Evolutionary conservation across 1,284 basidiomycete species (phyloP).

Genomic region (Ceratobasidium sp.): DNA sequence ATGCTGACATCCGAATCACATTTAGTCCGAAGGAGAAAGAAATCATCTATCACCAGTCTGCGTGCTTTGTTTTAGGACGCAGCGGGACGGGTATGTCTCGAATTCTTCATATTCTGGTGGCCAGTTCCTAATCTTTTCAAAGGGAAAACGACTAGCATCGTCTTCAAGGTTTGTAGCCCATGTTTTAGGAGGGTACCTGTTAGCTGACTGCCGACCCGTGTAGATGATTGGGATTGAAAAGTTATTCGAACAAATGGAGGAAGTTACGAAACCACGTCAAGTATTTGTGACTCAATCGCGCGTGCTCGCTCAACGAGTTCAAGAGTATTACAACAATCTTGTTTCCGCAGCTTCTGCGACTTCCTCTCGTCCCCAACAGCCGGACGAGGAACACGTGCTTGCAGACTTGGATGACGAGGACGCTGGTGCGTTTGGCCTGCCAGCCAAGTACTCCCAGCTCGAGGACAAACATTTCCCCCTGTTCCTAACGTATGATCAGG

Average conservation of each 20-base stretch:
- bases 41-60: slow-evolving; percentile 71
- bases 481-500: slow-evolving; percentile 43
- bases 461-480: slow-evolving; percentile 43
- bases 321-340: slow-evolving; percentile 65
- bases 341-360: slow-evolving; percentile 52
- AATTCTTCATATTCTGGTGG: not conserved
- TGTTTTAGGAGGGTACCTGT: slow-evolving; percentile 53
- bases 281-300: slow-evolving; percentile 79
- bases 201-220: not conserved
- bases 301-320: slow-evolving; percentile 73
- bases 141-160: slow-evolving; percentile 50
- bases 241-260: slow-evolving; percentile 25
- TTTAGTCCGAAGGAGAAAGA: slow-evolving; percentile 68
- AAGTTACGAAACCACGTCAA: slow-evolving; percentile 66
- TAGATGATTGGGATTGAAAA: slow-evolving; percentile 74
- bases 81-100: slow-evolving; percentile 70
- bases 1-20: not conserved
- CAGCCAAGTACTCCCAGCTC: slow-evolving; percentile 26
- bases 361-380: not conserved
- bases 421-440: slow-evolving; percentile 20
- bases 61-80: slow-evolving; percentile 77
- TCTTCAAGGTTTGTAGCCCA: slow-evolving; percentile 46
- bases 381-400: slow-evolving; percentile 31
- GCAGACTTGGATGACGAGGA: slow-evolving; percentile 41
- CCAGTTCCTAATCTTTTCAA: not conserved